phyloP scores from a whole-genome alignment of 257 asterid genomes.

The Penstemon barbatus region DNA sequence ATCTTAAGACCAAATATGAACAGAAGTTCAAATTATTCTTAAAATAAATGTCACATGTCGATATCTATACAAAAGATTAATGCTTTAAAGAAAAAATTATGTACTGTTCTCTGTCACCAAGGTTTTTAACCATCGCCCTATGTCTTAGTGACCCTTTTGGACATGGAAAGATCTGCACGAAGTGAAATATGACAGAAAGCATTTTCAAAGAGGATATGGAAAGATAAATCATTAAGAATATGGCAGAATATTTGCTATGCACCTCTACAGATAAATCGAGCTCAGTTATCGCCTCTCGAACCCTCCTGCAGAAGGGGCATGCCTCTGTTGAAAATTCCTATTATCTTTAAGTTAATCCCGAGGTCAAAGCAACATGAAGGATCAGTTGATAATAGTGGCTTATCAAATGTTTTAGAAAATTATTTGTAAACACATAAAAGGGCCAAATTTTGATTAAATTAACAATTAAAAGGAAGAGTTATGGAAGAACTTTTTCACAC shows the following conservation, averaged over 20 bases:
- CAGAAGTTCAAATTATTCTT: background rate
- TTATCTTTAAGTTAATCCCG: constrained; percentile 35
- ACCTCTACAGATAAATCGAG: constrained; percentile 82
- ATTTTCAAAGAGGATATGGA: background rate
- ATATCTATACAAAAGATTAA: background rate
- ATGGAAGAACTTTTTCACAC: too few relatives aligned
- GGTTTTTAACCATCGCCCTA: constrained; percentile 56
- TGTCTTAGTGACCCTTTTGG: constrained; percentile 77
- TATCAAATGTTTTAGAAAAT: constrained; percentile 9
- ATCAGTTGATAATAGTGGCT: background rate
- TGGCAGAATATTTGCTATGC: background rate
- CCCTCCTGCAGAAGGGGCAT: constrained; percentile 91
- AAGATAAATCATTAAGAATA: background rate
- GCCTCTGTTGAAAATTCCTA: constrained; percentile 73
- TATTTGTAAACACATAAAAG: too few relatives aligned
- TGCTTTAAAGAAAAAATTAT: constrained; percentile 24
- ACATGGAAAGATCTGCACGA: constrained; percentile 73
- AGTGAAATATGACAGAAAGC: constrained; percentile 3
- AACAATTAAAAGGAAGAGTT: too few relatives aligned
- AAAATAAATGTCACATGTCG: too few relatives aligned
- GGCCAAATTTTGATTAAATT: too few relatives aligned
- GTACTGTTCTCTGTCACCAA: constrained; percentile 79
- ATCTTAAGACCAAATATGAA: background rate
- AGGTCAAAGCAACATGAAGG: constrained; percentile 19
- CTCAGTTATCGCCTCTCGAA: constrained; percentile 82